Percentiles rank a stretch among this genome's conserved stretches.
These are phyloP conservation scores for Gossypium lobatum DNA, from an alignment of 441 rosid genomes.

Conservation along the genomic window DNA sequence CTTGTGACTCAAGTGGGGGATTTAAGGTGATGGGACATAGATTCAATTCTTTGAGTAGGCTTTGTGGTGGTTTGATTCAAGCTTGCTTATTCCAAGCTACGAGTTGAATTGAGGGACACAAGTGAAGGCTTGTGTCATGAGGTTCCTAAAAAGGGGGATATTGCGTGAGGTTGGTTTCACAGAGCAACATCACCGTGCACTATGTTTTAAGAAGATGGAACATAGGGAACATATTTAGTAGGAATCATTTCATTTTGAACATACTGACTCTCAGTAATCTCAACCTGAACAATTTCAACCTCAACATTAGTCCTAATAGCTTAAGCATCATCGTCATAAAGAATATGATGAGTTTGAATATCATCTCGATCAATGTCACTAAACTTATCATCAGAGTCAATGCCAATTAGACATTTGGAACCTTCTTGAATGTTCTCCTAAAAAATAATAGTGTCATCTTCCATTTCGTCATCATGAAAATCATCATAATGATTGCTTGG, in stretches of 20 bases:
- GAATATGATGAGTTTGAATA: background rate
- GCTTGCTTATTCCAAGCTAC: background rate
- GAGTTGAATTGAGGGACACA: too few species aligned
- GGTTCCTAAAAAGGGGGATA: too few species aligned
- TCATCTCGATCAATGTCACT: background rate
- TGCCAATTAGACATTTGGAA: background rate
- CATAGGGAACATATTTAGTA: background rate
- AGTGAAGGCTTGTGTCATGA: too few species aligned
- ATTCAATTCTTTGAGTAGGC: background rate
- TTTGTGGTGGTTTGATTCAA: too few species aligned
- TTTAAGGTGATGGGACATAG: background rate
- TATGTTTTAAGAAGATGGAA: background rate
- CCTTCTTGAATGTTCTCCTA: background rate
- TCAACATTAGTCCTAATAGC: background rate
- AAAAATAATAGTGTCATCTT: background rate
- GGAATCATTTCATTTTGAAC: too few species aligned
- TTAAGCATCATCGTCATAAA: background rate
- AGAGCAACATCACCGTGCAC: background rate
- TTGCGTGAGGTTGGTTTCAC: too few species aligned
- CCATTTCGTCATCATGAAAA: background rate
- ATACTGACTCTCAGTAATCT: too few species aligned
- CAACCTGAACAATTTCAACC: too few species aligned
- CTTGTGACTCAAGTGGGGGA: background rate
- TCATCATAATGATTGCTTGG: background rate
- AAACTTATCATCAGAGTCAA: background rate